Evolutionary conservation across 345 rosid genomes (phyloP).

Genomic region (Bruguiera gymnorhiza): DNA sequence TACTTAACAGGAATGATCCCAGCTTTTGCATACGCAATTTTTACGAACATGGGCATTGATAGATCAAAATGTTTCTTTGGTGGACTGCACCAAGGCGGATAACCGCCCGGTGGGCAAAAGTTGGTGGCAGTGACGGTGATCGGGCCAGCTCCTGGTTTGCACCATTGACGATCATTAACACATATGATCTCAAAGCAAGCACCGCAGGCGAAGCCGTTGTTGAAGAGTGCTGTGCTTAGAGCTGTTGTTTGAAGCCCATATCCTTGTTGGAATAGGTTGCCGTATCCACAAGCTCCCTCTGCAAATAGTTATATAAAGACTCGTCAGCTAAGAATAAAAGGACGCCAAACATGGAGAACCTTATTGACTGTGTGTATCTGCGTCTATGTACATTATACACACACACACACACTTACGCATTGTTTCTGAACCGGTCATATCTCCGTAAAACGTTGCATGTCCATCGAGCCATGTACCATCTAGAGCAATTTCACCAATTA

Average conservation of each 20-base stretch:
- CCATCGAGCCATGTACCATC: no score
- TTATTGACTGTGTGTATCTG: no score
- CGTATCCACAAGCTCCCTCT: slow-evolving; percentile 83
- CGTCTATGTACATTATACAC: no score
- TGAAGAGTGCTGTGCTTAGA: slow-evolving; percentile 64
- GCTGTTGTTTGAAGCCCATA: slow-evolving; percentile 62
- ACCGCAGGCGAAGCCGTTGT: slow-evolving; percentile 57
- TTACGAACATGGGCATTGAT: slow-evolving; percentile 24
- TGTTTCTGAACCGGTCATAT: no score
- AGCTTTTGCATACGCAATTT: slow-evolving; percentile 18
- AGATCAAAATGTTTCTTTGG: slow-evolving; percentile 25
- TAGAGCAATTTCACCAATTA: no score
- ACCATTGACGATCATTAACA: slow-evolving; percentile 48
- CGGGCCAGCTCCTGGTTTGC: slow-evolving; percentile 38
- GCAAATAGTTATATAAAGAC: not conserved
- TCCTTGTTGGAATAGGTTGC: slow-evolving; percentile 54
- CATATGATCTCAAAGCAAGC: slow-evolving; percentile 63
- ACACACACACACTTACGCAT: no score
- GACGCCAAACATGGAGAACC: no score
- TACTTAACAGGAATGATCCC: slow-evolving; percentile 23
- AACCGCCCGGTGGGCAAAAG: slow-evolving; percentile 49
- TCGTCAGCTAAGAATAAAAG: no score
- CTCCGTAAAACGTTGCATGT: no score
- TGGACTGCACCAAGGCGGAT: slow-evolving; percentile 24
- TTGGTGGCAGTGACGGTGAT: slow-evolving; percentile 58